phyloP scores from a whole-genome alignment of 2,329 filamentous ascomycete species.

The Fusarium mundagurra region DNA sequence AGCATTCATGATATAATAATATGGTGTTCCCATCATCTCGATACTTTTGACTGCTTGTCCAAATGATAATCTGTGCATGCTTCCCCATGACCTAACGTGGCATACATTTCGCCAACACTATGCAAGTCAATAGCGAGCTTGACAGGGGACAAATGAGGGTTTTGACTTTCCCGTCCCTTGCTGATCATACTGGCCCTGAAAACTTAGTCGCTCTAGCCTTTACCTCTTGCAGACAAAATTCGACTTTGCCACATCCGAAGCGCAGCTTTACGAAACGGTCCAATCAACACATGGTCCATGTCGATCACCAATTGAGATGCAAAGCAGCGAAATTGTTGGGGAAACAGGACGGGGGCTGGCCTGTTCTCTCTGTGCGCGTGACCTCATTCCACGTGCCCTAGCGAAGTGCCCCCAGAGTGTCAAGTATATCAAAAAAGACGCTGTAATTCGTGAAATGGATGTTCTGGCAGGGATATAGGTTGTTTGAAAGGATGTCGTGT shows the following conservation, averaged over 20 bases:
- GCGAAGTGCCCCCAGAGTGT: slow-evolving; percentile 3
- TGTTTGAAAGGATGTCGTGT: not conserved
- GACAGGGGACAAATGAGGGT: not conserved
- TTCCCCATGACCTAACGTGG: not conserved
- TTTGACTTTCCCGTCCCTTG: slow-evolving; percentile 12
- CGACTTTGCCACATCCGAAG: slow-evolving; percentile 25
- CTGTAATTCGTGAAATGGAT: slow-evolving; percentile 4
- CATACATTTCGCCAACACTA: not conserved
- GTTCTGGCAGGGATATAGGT: slow-evolving; percentile 4
- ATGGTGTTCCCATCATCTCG: slow-evolving; percentile 16
- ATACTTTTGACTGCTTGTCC: not conserved
- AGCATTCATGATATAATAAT: slow-evolving; percentile 33
- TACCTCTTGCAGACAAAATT: slow-evolving; percentile 1
- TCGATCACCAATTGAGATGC: slow-evolving; percentile 31
- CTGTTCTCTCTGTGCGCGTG: slow-evolving; percentile 31
- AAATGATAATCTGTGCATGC: not conserved
- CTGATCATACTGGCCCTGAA: slow-evolving; percentile 9
- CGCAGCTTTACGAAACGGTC: slow-evolving; percentile 1
- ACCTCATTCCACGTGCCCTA: slow-evolving; percentile 32
- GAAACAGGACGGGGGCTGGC: slow-evolving; percentile 28
- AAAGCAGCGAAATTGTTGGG: slow-evolving; percentile 35
- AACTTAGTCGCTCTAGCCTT: not conserved
- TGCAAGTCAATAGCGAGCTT: not conserved
- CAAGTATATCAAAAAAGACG: not conserved
- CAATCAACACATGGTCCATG: slow-evolving; percentile 31